These are phyloP conservation scores for Fusarium nygamai DNA, from an alignment of 2,329 filamentous ascomycete species.

Conservation along the genomic window DNA sequence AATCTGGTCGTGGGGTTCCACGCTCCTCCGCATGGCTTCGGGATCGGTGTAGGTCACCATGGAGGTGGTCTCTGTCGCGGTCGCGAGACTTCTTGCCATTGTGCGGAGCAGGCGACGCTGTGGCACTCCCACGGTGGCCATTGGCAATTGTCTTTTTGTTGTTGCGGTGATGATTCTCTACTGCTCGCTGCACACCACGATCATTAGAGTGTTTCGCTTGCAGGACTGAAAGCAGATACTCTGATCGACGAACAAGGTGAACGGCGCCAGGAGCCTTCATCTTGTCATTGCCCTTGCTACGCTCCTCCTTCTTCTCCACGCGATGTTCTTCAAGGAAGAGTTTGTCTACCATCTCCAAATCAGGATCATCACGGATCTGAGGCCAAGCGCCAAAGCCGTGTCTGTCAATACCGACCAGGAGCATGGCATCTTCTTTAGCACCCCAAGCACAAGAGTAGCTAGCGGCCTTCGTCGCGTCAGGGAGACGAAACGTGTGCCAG, in stretches of 20 bases:
- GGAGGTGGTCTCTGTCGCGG: constrained; percentile 57
- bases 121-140: constrained; percentile 70
- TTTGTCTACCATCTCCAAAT: constrained; percentile 87
- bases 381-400: constrained; percentile 97
- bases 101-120: constrained; percentile 76
- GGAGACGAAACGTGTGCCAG: constrained; percentile 82
- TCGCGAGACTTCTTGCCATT: constrained; percentile 57
- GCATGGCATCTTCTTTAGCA: constrained; percentile 94
- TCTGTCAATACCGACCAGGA: constrained; percentile 89
- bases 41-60: constrained; percentile 61
- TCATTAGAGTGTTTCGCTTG: constrained; percentile 86
- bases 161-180: constrained; percentile 94
- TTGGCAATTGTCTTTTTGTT: constrained; percentile 80
- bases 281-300: constrained; percentile 78
- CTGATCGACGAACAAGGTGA: constrained; percentile 91
- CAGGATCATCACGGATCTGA: constrained; percentile 89
- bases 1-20: constrained; percentile 61
- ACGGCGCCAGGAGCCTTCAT: constrained; percentile 97
- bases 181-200: constrained; percentile 76
- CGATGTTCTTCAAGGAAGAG: constrained; percentile 97
- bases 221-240: constrained; percentile 94
- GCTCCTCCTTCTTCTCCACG: constrained; percentile 97
- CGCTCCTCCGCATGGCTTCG: constrained; percentile 63
- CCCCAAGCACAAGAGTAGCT: constrained; percentile 95
- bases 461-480: constrained; percentile 91